Conservation (phyloP, 106 monocot genomes). For the Dioscorea alata region DNA sequence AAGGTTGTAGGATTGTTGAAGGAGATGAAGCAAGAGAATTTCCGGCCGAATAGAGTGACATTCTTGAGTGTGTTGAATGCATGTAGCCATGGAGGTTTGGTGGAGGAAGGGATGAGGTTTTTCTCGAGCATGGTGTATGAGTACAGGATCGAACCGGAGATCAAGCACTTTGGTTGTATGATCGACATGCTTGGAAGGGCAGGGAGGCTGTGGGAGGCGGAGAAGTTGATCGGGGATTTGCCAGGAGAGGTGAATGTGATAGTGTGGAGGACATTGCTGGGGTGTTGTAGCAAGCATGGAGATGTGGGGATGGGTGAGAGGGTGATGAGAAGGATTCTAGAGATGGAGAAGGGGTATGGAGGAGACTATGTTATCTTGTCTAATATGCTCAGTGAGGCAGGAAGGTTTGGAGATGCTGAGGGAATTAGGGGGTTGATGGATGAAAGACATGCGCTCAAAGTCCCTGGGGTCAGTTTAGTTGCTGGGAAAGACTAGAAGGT, state of each 20-base stretch:
- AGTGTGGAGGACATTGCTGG: slow-evolving; percentile 71
- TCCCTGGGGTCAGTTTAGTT: slow-evolving; percentile 45
- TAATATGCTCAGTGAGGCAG: slow-evolving; percentile 48
- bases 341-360: slow-evolving; percentile 41
- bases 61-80: slow-evolving; percentile 65
- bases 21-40: slow-evolving; percentile 25
- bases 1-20: slow-evolving; percentile 42
- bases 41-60: slow-evolving; percentile 56
- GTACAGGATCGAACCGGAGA: slow-evolving; percentile 36
- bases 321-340: slow-evolving; percentile 53
- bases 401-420: slow-evolving; percentile 66
- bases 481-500: not conserved
- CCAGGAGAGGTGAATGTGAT: slow-evolving; percentile 33
- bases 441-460: slow-evolving; percentile 47
- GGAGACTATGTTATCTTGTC: slow-evolving; percentile 73
- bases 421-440: slow-evolving; percentile 49
- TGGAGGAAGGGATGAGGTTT: slow-evolving; percentile 54
- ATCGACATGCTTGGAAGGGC: slow-evolving; percentile 72
- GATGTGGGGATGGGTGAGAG: slow-evolving; percentile 63
- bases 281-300: slow-evolving; percentile 56
- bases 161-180: slow-evolving; percentile 71
- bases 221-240: slow-evolving; percentile 37
- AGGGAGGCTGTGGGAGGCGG: slow-evolving; percentile 56
- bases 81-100: slow-evolving; percentile 69
- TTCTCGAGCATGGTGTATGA: slow-evolving; percentile 39